A percentile compares a stretch with the other conserved stretches of the same genome.
Conservation (phyloP, 2,329 filamentous ascomycete species). For the Neodidymelliopsis sp. region DNA sequence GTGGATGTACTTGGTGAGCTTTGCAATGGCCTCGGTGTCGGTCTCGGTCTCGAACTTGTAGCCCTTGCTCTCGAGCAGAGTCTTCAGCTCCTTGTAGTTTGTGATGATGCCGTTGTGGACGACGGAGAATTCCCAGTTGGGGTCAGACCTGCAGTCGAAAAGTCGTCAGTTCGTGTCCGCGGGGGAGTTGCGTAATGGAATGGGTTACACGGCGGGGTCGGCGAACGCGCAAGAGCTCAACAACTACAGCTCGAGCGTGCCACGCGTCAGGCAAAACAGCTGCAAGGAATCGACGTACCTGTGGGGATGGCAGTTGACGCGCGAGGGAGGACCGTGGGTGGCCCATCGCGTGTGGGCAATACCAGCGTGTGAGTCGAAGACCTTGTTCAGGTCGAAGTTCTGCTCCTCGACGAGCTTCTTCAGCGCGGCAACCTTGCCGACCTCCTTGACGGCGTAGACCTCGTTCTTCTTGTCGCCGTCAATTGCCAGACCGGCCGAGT, state of each 20-base stretch:
- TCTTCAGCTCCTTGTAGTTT: conserved; percentile 99
- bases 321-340: conserved; percentile 93
- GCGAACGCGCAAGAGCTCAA: conserved; percentile 14
- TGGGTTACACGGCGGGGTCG: conserved; percentile 15
- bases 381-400: conserved; percentile 85
- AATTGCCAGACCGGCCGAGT: conserved; percentile 93
- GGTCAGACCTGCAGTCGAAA: conserved; percentile 74
- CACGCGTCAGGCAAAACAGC: conserved; percentile 11
- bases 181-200: conserved; percentile 12
- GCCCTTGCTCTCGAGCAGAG: conserved; percentile 89
- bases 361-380: conserved; percentile 97
- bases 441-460: conserved; percentile 97
- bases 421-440: conserved; percentile 97
- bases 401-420: conserved; percentile 88
- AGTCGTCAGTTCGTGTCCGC: conserved; percentile 4
- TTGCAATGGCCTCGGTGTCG: conserved; percentile 98
- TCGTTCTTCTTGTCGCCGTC: conserved; percentile 99
- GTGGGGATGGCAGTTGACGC: conserved; percentile 97
- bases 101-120: conserved; percentile 99
- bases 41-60: conserved; percentile 99
- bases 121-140: conserved; percentile 93
- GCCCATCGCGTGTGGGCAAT: conserved; percentile 99
- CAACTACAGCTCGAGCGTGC: conserved; percentile 10
- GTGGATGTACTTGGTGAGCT: conserved; percentile 97
- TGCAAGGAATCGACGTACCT: conserved; percentile 71